A percentile compares a stretch with the other conserved stretches of the same genome.
phyloP scores from a whole-genome alignment of 768 basidiomycete genomes.

The Phylloporus arenicola region DNA sequence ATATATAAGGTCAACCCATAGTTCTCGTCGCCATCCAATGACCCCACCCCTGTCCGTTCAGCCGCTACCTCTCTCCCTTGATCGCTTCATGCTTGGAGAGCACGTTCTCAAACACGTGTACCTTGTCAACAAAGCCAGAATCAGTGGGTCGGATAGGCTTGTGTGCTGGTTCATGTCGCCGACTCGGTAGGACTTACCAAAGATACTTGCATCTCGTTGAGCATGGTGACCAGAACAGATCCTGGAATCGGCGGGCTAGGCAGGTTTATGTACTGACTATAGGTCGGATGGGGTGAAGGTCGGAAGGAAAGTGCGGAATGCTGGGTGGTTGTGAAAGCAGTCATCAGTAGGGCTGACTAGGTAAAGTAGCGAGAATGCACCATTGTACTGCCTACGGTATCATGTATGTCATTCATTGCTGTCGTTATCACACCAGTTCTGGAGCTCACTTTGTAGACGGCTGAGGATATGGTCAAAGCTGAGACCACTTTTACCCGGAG shows the following conservation, averaged over 20 bases:
- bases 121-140: conserved; percentile 59
- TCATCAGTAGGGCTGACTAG: background rate
- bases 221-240: conserved; percentile 43
- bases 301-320: conserved; percentile 59
- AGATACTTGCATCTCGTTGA: conserved; percentile 79
- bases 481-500: conserved; percentile 53
- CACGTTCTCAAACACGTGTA: conserved; percentile 75
- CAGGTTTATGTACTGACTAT: conserved; percentile 20
- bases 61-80: conserved; percentile 30
- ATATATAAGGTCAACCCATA: no score
- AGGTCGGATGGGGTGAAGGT: conserved; percentile 61
- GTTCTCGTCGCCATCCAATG: no score
- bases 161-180: no score
- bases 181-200: conserved; percentile 44
- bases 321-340: conserved; percentile 46
- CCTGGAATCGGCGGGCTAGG: conserved; percentile 25
- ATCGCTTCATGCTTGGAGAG: conserved; percentile 81
- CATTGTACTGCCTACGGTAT: no score
- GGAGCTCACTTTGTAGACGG: no score
- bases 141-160: no score
- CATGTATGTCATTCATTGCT: no score
- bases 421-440: no score
- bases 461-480: no score
- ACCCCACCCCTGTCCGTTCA: no score
- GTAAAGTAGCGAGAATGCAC: conserved; percentile 41